phyloP scores from a whole-genome alignment of 2,329 filamentous ascomycete species.

The Diaporthe vaccinii region DNA sequence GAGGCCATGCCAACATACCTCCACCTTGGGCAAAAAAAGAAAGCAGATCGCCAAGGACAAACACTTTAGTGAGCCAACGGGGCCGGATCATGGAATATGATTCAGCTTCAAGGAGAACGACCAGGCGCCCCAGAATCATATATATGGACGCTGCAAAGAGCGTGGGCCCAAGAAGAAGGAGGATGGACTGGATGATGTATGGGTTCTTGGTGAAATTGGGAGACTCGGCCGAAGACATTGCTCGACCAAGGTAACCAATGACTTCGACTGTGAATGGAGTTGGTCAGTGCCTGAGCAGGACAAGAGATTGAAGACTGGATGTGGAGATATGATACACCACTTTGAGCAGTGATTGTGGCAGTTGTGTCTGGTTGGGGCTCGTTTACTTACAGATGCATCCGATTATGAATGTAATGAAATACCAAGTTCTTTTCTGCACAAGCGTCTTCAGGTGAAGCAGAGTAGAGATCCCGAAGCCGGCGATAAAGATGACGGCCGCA shows the following conservation, averaged over 20 bases:
- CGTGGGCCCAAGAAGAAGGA: constrained; percentile 35
- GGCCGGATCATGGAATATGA: constrained; percentile 24
- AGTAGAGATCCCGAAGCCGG: constrained; percentile 55
- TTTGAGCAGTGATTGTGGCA: background rate
- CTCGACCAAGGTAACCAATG: constrained; percentile 33
- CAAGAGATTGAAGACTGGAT: background rate
- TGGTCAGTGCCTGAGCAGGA: background rate
- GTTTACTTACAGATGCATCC: constrained; percentile 61
- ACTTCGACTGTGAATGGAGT: constrained; percentile 22
- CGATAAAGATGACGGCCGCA: constrained; percentile 56
- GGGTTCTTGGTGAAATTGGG: constrained; percentile 28
- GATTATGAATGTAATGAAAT: constrained; percentile 64
- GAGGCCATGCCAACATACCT: background rate
- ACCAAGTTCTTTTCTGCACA: constrained; percentile 59
- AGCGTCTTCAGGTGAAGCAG: constrained; percentile 55
- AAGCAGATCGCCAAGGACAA: constrained; percentile 33
- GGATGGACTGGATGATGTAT: constrained; percentile 32
- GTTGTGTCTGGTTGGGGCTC: background rate
- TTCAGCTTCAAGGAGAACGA: constrained; percentile 25
- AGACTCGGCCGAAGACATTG: constrained; percentile 18
- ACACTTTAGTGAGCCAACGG: constrained; percentile 35
- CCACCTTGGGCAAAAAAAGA: constrained; percentile 33
- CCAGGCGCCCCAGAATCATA: constrained; percentile 33
- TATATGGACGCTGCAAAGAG: constrained; percentile 38
- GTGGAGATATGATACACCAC: background rate